Percentiles rank a stretch among this genome's conserved stretches.
These are phyloP conservation scores for Penicillium flavigenum DNA, from an alignment of 495 filamentous ascomycete species.

Conservation along the genomic window DNA sequence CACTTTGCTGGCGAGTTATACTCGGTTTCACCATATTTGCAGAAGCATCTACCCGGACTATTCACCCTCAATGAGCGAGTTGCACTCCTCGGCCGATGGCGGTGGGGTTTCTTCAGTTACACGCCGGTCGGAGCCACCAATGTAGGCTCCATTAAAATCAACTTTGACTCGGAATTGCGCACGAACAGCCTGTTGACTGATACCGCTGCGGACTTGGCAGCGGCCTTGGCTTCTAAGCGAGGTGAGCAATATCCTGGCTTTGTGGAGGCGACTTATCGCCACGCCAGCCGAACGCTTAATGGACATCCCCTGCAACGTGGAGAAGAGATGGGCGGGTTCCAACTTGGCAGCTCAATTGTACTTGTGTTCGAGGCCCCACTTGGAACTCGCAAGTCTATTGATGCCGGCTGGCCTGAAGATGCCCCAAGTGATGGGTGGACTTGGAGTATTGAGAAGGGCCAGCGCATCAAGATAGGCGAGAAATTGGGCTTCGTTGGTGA, in stretches of 20 bases:
- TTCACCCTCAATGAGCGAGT: constrained; percentile 98
- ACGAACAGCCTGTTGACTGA: constrained; percentile 91
- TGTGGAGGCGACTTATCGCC: constrained; percentile 83
- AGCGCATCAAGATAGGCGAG: constrained; percentile 85
- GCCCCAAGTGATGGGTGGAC: constrained; percentile 66
- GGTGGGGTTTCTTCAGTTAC: constrained; percentile 95
- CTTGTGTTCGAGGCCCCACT: constrained; percentile 94
- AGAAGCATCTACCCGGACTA: constrained; percentile 83
- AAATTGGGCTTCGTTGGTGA: constrained; percentile 66
- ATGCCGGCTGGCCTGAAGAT: constrained; percentile 60
- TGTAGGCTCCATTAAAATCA: constrained; percentile 93
- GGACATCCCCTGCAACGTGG: constrained; percentile 82
- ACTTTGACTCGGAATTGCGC: constrained; percentile 92
- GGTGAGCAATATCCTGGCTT: constrained; percentile 84
- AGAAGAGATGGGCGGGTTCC: constrained; percentile 98
- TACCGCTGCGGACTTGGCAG: constrained; percentile 79
- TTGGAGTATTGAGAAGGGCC: constrained; percentile 81
- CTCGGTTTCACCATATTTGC: constrained; percentile 90
- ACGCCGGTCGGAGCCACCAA: constrained; percentile 98
- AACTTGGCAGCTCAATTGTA: constrained; percentile 92
- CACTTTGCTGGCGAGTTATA: constrained; percentile 98
- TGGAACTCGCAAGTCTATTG: constrained; percentile 59
- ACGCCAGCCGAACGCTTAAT: constrained; percentile 70
- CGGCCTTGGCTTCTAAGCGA: constrained; percentile 68
- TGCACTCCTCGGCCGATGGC: constrained; percentile 89